A percentile compares a stretch with the other conserved stretches of the same genome.
Evolutionary conservation across 2,329 filamentous ascomycete genomes (phyloP).

Genomic region (Mollisiaceae sp.): DNA sequence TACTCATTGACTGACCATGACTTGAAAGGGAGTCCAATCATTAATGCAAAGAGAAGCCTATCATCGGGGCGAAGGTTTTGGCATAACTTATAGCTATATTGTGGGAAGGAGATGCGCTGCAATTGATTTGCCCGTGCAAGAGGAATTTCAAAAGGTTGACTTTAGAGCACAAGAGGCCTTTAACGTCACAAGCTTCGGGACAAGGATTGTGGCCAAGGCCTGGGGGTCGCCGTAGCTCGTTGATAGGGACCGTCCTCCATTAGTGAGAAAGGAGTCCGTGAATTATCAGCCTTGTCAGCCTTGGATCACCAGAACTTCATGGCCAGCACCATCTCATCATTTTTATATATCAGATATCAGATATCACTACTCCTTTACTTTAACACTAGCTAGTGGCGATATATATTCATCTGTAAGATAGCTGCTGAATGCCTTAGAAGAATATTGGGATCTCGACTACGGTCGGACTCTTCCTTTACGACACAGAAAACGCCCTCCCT

Average conservation of each 20-base stretch:
- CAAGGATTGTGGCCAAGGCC: conserved; percentile 3
- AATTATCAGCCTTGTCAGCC: conserved; percentile 2
- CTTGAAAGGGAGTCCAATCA: conserved; percentile 7
- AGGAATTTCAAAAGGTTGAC: conserved; percentile 3
- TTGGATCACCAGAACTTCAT: not conserved
- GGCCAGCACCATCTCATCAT: not conserved
- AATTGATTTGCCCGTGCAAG: not conserved
- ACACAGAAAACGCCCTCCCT: not conserved
- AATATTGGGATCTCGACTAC: not conserved
- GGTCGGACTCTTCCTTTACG: not conserved
- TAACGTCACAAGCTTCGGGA: conserved; percentile 2
- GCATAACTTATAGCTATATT: conserved; percentile 10
- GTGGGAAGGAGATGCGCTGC: not conserved
- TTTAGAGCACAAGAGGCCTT: not conserved
- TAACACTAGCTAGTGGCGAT: not conserved
- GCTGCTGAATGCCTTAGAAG: not conserved
- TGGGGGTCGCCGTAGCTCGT: not conserved
- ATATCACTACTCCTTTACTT: not conserved
- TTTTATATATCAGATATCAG: not conserved
- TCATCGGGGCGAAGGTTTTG: conserved; percentile 18
- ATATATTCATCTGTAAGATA: not conserved
- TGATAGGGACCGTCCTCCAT: conserved; percentile 4
- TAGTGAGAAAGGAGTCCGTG: not conserved
- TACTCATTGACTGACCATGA: conserved; percentile 37
- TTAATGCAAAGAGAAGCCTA: conserved; percentile 8